Percentiles rank a stretch among this genome's conserved stretches.
Evolutionary conservation across 441 rosid species (phyloP).

Genomic region (Populus tomentosa): DNA sequence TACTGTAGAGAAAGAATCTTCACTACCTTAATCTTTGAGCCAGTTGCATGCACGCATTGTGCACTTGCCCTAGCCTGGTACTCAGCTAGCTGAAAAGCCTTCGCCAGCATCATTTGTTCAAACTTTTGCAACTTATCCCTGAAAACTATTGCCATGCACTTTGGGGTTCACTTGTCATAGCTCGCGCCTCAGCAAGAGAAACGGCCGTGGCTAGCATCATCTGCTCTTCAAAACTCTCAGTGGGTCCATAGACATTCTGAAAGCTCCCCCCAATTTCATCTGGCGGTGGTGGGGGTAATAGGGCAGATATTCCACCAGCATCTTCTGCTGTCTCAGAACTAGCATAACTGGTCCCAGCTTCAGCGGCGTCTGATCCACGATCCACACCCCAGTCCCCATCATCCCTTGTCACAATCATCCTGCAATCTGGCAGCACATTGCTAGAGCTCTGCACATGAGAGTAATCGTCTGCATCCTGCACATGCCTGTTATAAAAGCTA

Average conservation of each 20-base stretch:
- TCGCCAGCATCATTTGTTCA: slow-evolving; percentile 18
- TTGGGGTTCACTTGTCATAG: slow-evolving; percentile 42
- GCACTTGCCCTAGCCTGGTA: slow-evolving; percentile 14
- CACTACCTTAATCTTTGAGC: slow-evolving; percentile 21
- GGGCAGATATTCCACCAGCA: slow-evolving; percentile 24
- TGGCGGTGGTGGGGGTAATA: slow-evolving; percentile 18
- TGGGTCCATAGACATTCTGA: slow-evolving; percentile 37
- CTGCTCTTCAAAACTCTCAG: slow-evolving; percentile 89
- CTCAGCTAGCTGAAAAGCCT: slow-evolving; percentile 18
- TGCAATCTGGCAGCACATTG: slow-evolving; percentile 24
- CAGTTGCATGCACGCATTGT: slow-evolving; percentile 10
- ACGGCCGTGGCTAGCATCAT: slow-evolving; percentile 97
- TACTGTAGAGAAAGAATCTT: slow-evolving; percentile 11
- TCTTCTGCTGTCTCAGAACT: slow-evolving; percentile 54
- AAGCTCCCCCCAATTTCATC: slow-evolving; percentile 34
- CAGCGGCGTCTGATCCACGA: slow-evolving; percentile 49
- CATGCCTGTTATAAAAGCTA: slow-evolving; percentile 32
- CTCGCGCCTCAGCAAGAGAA: slow-evolving; percentile 80
- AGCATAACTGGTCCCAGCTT: slow-evolving; percentile 61
- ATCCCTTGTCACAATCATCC: slow-evolving; percentile 26
- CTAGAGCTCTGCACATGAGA: slow-evolving; percentile 27
- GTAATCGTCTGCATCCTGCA: slow-evolving; percentile 37
- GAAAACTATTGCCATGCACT: slow-evolving; percentile 62
- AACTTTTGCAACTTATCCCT: slow-evolving; percentile 7
- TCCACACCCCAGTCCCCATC: slow-evolving; percentile 52